Base-by-base conservation (phyloP, 2,329 filamentous ascomycete genomes). In the Blastomyces silverae region DNA sequence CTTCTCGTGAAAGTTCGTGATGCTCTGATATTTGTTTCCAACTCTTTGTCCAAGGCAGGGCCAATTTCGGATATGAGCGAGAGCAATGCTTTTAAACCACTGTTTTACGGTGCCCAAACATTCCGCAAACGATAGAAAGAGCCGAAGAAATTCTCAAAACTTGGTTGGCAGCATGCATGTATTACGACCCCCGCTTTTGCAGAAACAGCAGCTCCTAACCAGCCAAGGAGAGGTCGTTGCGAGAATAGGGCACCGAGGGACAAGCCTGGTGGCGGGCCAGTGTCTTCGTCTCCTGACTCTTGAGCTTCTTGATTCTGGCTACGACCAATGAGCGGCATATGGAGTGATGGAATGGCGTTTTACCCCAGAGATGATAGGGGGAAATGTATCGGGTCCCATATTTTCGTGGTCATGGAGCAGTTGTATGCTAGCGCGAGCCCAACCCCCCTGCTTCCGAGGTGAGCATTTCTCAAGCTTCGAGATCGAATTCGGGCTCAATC, bases 31-130 rank as follows among this genome's bases (percentile, higher is more conserved):
- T 34, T 31, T 46, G 5, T 31, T 34, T 48, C 20, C n/a, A 20
- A 5, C 37, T 20, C 34, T 39, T 7, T 46, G n/a, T 60, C 37
- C 25, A 31, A 44, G 13, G 15, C 8, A 48, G 15, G 11, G 22
- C 6, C 7, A 8, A 20, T 44, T 44, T 10, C 3, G 15, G 10
- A 34, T 10, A 56, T 13, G 58, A 17, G 58, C 58, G 17, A 28
- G 5, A 61, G 42, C 15, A n/a, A 11, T 59, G 39, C 42, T 61
- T 61, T 61, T 61, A 61, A 48, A 61, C 15, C 15, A 20, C 34
- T 15, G 22, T 39, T 28, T 37, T 28, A 46, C 17, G 42, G 37
- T 44, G 2, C 11, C 39, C n/a, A 20, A 20, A 59, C 20, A 10
- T 25, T 57, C 39, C 15, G 37, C 22, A n/a, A n/a, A 20, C 15